Base-by-base conservation (phyloP, 441 rosid species). In the Jatropha multifida region DNA sequence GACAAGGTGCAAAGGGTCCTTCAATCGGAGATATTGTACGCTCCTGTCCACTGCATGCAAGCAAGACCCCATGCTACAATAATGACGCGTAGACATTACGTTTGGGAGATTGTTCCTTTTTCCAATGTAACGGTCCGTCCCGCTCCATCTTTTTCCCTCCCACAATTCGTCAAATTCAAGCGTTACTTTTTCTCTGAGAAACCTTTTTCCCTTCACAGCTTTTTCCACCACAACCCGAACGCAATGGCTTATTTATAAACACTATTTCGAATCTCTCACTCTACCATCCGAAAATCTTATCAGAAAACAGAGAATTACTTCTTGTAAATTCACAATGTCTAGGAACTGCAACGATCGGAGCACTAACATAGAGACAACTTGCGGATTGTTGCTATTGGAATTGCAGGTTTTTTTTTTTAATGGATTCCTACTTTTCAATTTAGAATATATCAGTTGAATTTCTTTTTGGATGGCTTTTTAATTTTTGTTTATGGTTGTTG, bases 371-470 rank as follows among this genome's bases (percentile, higher is more conserved):
- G 91, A 90, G 78, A 86, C 85, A 26, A 88, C 94, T 20, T 89
- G 97, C 73, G 88, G 89, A 46, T 74, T 85, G 23, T 71, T 92
- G 74, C 86, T 90, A 32, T 37, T 80, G 42, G 90, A 90, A 76
- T 79, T 92, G 63, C 86, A 87, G 94, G 97, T 92, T 44, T 54
- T 13, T 38, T 49, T 37, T 27, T 27, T 3, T n/a, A 27, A 2
- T 32, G 2, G 48, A 44, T 44, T 44, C 48, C 7, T 44, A 12
- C 10, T 3, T 65, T 14, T 37, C 18, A 17, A 38, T 52, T 32
- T 54, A 0, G 13, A 9, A 2, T 2, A 37, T 41, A 14, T 41
- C 0, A 20, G 17, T 17, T 23, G 27, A 14, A 23, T 55, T 42
- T 14, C 32, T 32, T 32, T 32, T 32, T 32, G 32, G 32, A 32